Evolutionary conservation across 257 asterid genomes (phyloP).

Genomic region (Primulina eburnea): DNA sequence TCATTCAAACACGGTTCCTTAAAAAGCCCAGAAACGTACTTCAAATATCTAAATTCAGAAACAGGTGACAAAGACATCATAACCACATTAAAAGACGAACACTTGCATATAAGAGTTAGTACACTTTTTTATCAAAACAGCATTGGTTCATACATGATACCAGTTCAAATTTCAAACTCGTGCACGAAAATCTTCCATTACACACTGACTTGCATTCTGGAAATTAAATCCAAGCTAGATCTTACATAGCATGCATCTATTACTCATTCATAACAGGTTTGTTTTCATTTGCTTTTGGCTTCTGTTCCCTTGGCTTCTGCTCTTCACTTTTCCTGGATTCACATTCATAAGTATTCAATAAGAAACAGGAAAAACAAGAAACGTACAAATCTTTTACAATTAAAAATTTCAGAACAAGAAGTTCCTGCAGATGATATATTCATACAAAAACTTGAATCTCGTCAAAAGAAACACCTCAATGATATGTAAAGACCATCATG

Average conservation of each 20-base stretch:
- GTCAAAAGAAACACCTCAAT: background rate
- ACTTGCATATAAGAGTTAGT: background rate
- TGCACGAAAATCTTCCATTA: conserved; percentile 3
- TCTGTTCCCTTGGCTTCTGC: conserved; percentile 94
- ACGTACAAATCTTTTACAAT: background rate
- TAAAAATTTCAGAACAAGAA: background rate
- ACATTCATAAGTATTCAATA: conserved; percentile 11
- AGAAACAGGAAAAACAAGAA: background rate
- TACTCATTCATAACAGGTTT: conserved; percentile 92
- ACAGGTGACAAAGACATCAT: background rate
- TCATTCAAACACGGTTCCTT: background rate
- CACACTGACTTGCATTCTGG: conserved; percentile 7
- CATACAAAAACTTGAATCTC: no score
- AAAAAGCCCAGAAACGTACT: background rate
- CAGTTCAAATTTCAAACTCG: conserved; percentile 18
- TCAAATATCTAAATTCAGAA: background rate
- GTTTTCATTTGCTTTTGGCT: conserved; percentile 88
- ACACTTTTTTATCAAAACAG: conserved; percentile 10
- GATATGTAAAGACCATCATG: background rate
- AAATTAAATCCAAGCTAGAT: conserved; percentile 17
- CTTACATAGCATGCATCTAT: conserved; percentile 19
- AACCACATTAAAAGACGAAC: background rate
- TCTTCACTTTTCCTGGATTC: conserved; percentile 84
- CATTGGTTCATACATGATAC: conserved; percentile 23
- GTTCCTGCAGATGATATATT: background rate